Conservation (phyloP, 2,329 filamentous ascomycete species). For the Aspergillus amoenus region DNA sequence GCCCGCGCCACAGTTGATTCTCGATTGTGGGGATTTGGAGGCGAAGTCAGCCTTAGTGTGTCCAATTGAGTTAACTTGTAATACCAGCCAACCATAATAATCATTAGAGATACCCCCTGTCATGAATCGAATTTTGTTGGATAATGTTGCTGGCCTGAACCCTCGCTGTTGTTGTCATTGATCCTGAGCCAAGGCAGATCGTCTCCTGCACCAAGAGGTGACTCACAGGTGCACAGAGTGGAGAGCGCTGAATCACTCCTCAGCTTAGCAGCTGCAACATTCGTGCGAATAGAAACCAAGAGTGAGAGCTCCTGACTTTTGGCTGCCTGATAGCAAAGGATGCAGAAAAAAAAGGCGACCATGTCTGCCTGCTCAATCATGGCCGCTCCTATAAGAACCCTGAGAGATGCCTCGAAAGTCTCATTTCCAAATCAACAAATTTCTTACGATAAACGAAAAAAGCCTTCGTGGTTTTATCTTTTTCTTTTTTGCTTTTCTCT, state of each 20-base stretch:
- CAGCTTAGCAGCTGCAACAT: background rate
- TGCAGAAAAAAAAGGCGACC: background rate
- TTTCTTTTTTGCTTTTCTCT: background rate
- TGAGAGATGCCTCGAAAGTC: no score
- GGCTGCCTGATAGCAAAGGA: background rate
- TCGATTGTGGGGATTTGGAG: background rate
- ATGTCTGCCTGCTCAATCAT: background rate
- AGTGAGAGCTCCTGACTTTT: background rate
- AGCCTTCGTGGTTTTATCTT: background rate
- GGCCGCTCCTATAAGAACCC: background rate
- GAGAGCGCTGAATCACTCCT: background rate
- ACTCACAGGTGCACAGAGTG: background rate
- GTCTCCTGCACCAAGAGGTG: background rate
- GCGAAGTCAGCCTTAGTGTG: background rate
- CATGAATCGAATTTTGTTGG: background rate
- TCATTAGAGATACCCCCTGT: conserved; percentile 8
- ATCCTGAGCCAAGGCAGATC: background rate
- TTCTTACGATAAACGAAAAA: no score
- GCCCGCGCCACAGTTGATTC: background rate
- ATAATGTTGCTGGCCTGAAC: background rate
- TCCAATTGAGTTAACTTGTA: background rate
- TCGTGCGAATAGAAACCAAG: background rate
- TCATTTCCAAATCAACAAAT: no score
- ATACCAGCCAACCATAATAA: conserved; percentile 1
- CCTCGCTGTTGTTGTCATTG: background rate